Evolutionary conservation across 2,329 filamentous ascomycete species (phyloP), one percentile per base, ranked within the genome.

Genomic region (Xylaria arbuscula): DNA sequence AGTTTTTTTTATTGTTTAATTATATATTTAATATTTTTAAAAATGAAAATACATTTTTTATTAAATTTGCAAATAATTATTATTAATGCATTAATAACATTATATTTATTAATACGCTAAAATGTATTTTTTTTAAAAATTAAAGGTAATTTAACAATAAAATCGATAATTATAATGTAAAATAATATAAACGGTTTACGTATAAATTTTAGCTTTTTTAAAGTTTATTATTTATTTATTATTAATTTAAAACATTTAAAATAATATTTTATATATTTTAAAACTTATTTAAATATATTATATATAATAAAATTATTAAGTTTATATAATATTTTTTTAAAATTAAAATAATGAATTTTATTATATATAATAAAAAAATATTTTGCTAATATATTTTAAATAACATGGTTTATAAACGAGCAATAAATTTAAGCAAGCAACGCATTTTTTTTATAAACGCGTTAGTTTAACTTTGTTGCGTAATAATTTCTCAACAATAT

Each of bases 31-130:
- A 54, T 47, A 54, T 54, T n/a, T 9, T 7, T 53, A 17, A 34
- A 38, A 47, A 59, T 57, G 50, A 63, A 63, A 38, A 32, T 50
- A 2, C 13, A 17, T 57, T 57, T 53, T 32, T 57, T 63, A n/a
- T 2, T 10, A 50, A 56, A 38, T 47, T 47, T 47, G n/a, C n/a
- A 47, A 17, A n/a, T 47, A 2, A 47, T 13, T n/a, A n/a, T 47
- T 47, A 47, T 11, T 2, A 47, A 7, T 3, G 17, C 6, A n/a
- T 47, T 47, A 47, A 47, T 5, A 3, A n/a, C n/a, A 47, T 47
- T 47, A 47, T 5, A 11, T n/a, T n/a, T 47, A 11, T 8, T 15
- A 7, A 47, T 17, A n/a, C 17, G 5, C 17, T 47, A 47, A 47
- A 47, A 47, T 4, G 42, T 15, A 17, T 45, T 17, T 17, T 45